phyloP scores from a whole-genome alignment of 441 rosid genomes.

The Eruca vesicaria region DNA sequence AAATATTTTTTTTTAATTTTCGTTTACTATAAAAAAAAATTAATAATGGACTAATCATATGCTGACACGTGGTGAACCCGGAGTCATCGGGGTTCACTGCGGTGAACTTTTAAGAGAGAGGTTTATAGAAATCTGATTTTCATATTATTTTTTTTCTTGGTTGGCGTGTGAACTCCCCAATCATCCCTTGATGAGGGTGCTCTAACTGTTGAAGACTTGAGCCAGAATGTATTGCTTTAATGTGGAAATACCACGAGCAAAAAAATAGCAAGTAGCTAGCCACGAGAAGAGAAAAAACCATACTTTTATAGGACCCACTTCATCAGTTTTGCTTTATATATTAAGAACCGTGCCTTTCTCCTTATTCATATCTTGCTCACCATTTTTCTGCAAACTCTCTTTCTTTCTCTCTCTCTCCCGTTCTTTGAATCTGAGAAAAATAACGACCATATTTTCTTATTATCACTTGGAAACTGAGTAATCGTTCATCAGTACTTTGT shows the following conservation, averaged over 20 bases:
- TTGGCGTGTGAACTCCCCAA: no score
- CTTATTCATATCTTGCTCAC: constrained; percentile 21
- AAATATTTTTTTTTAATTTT: no score
- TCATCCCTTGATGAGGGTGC: no score
- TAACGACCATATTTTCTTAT: background rate
- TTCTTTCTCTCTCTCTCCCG: background rate
- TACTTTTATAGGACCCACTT: background rate
- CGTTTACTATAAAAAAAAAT: no score
- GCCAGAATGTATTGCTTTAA: background rate
- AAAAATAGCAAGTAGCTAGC: background rate
- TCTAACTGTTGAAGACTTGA: background rate
- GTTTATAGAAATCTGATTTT: no score
- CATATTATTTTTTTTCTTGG: no score
- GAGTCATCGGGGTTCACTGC: no score
- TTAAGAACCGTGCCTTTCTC: constrained; percentile 23
- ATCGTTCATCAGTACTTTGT: constrained; percentile 7
- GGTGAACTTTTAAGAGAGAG: no score
- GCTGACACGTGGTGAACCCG: no score
- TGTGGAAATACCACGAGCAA: constrained; percentile 6
- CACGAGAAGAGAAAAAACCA: background rate
- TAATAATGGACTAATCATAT: no score
- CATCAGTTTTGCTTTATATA: constrained; percentile 29
- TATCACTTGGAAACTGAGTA: background rate
- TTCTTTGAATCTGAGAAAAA: constrained; percentile 15
- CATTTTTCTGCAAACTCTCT: background rate